A percentile compares a stretch with the other conserved stretches of the same genome.
Conservation (phyloP, 2,329 filamentous ascomycete species). For the Hawksworthiomyces lignivorus region DNA sequence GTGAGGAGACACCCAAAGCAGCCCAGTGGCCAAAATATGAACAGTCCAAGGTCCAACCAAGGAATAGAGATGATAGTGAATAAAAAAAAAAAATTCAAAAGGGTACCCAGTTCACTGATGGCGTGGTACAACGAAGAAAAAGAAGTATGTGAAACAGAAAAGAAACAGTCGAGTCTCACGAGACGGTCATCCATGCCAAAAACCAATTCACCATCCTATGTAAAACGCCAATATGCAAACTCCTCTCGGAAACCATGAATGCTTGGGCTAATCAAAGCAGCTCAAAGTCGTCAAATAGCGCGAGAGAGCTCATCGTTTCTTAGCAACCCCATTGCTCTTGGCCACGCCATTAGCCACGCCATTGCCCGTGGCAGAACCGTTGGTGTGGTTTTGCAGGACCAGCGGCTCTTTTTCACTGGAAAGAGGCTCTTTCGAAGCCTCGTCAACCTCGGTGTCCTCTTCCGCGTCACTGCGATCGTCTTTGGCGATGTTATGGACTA, state of each 20-base stretch:
- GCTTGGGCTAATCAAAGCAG: no score
- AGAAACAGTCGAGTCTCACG: no score
- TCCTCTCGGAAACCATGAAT: no score
- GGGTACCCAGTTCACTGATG: no score
- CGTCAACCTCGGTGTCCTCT: slow-evolving; percentile 51
- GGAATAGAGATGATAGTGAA: slow-evolving; percentile 4
- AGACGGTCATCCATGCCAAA: neutral
- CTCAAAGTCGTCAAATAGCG: no score
- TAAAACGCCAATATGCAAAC: slow-evolving; percentile 13
- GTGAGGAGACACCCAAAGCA: no score
- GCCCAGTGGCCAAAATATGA: no score
- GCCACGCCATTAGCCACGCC: slow-evolving; percentile 21
- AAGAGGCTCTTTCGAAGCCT: slow-evolving; percentile 11
- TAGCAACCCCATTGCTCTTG: slow-evolving; percentile 17
- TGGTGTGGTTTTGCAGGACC: slow-evolving; percentile 1
- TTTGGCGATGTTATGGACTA: slow-evolving; percentile 51
- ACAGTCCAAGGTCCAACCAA: no score
- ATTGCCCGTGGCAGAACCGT: neutral
- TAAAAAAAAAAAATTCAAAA: neutral
- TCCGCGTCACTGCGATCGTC: slow-evolving; percentile 67
- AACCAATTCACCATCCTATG: neutral
- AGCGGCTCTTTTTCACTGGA: slow-evolving; percentile 15
- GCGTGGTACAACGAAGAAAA: neutral
- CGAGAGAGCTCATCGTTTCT: slow-evolving; percentile 12
- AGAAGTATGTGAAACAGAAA: neutral